phyloP scores from a whole-genome alignment of 2,329 filamentous ascomycete species.

The Orbilia oligospora region DNA sequence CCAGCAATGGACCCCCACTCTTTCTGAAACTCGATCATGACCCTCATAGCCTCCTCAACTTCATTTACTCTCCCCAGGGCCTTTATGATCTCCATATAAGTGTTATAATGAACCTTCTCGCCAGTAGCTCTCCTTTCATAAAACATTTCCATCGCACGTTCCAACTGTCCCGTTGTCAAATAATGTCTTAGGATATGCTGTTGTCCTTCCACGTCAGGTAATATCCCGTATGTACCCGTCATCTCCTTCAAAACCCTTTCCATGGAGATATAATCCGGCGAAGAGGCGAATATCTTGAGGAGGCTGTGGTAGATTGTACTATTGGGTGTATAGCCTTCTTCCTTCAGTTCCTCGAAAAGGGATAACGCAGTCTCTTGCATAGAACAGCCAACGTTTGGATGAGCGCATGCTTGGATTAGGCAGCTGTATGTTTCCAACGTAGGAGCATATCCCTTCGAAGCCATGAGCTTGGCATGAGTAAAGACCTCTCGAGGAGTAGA shows the following conservation, averaged over 20 bases:
- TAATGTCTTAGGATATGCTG: constrained; percentile 80
- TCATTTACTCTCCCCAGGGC: constrained; percentile 80
- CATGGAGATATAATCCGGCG: constrained; percentile 86
- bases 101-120: constrained; percentile 75
- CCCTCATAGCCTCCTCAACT: constrained; percentile 80
- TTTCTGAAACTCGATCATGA: constrained; percentile 74
- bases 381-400: constrained; percentile 54
- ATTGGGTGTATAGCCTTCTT: constrained; percentile 75
- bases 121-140: constrained; percentile 70
- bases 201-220: constrained; percentile 74
- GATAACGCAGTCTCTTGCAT: constrained; percentile 65
- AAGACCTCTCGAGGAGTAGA: constrained; percentile 57
- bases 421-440: constrained; percentile 61
- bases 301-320: constrained; percentile 79
- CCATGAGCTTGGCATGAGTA: constrained; percentile 59
- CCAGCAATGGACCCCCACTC: constrained; percentile 65
- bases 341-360: constrained; percentile 81
- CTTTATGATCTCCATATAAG: constrained; percentile 83
- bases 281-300: constrained; percentile 81
- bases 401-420: constrained; percentile 62
- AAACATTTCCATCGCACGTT: constrained; percentile 77
- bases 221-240: constrained; percentile 78
- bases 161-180: constrained; percentile 84
- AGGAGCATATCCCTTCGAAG: constrained; percentile 55
- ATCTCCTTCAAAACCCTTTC: constrained; percentile 80